Conservation (phyloP, 441 rosid genomes). For the Gossypium gossypioides region DNA sequence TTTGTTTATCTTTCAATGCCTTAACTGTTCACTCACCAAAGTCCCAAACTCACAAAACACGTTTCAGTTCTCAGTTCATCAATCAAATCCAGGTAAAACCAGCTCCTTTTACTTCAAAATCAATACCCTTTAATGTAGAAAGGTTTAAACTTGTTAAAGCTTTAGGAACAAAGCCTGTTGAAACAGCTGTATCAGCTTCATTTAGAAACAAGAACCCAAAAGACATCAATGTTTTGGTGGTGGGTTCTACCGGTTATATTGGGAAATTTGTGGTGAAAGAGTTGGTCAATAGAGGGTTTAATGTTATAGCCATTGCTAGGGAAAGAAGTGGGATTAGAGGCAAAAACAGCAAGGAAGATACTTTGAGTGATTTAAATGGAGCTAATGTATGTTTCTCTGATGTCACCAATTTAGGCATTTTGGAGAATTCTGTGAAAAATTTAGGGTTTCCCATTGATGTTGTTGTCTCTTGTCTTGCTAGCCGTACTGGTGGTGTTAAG, state of each 20-base stretch:
- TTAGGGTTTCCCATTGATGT: constrained; percentile 55
- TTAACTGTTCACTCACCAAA: constrained; percentile 28
- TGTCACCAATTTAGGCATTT: constrained; percentile 47
- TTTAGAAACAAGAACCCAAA: constrained; percentile 49
- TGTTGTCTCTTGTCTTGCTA: constrained; percentile 84
- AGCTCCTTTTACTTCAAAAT: constrained; percentile 16
- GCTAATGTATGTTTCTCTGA: constrained; percentile 76
- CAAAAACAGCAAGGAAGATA: constrained; percentile 46
- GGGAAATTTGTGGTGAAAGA: constrained; percentile 77
- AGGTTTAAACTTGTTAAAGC: constrained; percentile 32
- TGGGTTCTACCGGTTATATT: constrained; percentile 85
- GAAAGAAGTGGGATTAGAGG: constrained; percentile 74
- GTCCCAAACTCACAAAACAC: constrained; percentile 23
- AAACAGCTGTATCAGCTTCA: constrained; percentile 24
- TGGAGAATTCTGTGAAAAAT: constrained; percentile 40
- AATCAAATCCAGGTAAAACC: constrained; percentile 46
- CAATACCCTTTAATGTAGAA: constrained; percentile 23
- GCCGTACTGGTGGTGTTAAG: constrained; percentile 69
- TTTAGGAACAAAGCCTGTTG: constrained; percentile 27
- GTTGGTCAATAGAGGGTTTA: constrained; percentile 66
- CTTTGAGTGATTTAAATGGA: constrained; percentile 45
- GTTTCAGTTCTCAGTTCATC: constrained; percentile 35
- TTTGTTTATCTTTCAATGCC: constrained; percentile 41
- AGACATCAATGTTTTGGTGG: constrained; percentile 60
- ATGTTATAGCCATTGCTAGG: constrained; percentile 67